Evolutionary conservation across 768 basidiomycete genomes (phyloP), one percentile per base, ranked within the genome.

Genomic region (Lactifluus hygrophoroides): DNA sequence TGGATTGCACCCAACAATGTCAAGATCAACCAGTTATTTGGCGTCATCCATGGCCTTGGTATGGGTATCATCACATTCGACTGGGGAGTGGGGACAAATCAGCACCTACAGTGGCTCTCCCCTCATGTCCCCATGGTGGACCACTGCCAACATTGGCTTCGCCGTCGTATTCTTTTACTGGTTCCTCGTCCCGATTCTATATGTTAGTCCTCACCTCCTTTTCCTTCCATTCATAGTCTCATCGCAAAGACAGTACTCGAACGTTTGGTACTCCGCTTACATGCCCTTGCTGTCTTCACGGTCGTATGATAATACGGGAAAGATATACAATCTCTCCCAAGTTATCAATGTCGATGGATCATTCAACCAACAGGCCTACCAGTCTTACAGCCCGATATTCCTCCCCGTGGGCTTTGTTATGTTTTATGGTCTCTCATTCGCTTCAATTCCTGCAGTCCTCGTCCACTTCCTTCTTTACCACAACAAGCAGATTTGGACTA

Each of bases 41-140:
- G 44, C 17, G 25, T 27, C 7, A 63, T 65, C n/a, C 48, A 45
- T 42, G 65, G 66, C 28, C 61, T 69, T 10, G 66, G 68, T n/a
- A 88, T 89, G 85, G 82, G 84, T 64, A 67, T 88, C 56, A 69
- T 98, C 58, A 95, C 93, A 1, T 96, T 96, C 69, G 94, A 98
- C 71, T 98, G 94, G 94, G n/a, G n/a, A n/a, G n/a, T n/a, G n/a
- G n/a, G 78, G 71, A 10, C 80, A 89, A 67, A 82, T 89, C 49
- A 64, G 78, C 11, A 42, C 52, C 14, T 88, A 80, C 78, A 78
- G 83, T 54, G 81, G 80, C 5, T 82, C 82, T 34, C 88, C 88
- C 17, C 58, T 60, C 21, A 17, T 40, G 13, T 28, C 35, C 2
- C 58, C 58, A 11, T 60, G 95, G 95, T 98, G 95, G 95, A 94